Base-by-base conservation (phyloP, 176 grass and related monocot species). In the Rhipidocladum racemiflorum region DNA sequence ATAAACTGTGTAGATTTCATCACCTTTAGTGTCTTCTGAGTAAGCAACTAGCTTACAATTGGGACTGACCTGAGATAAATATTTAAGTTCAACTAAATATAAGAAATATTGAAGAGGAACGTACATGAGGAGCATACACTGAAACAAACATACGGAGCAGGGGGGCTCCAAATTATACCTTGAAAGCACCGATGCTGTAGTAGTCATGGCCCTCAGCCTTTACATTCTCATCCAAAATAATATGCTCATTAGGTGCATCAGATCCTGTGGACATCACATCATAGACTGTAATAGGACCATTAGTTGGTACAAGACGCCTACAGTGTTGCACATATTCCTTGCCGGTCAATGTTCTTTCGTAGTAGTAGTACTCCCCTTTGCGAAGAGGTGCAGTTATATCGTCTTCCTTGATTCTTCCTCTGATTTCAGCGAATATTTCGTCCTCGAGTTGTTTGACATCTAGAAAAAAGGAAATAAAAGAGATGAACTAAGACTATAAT, bases 171-270 rank as follows among this genome's bases (percentile, higher is more conserved):
- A 76, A 68, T 42, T 45, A 65, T 80, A 94, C 95, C 89, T 89
- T 75, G 29, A 97, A 94, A 79, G 90, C 70, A 18, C 83, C 90
- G 1, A 94, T 94, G 61, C 69, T 88, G 82, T 97, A 97, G 75
- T 94, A 97, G 39, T 86, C 90, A 27, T 91, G 84, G 62, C 75
- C 86, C 55, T 88, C 40, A 18, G 95, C 83, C 79, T 91, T 92
- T 4, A 91, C 70, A 94, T 97, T 97, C 75, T 97, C 81, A 86
- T 97, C 92, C 51, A 97, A 87, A 73, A 97, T 89, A 73, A 94
- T 74, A 79, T 94, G 95, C 71, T 97, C 95, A 70, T 45, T 38
- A 12, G 92, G 72, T 6, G 88, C 85, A 89, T 89, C 88, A 61
- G 88, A 65, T 77, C 84, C 92, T 20, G 67, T 69, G n/a, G 92